These are phyloP conservation scores for Rhizoctonia solani DNA, from an alignment of 1,284 basidiomycete species.

Conservation along the genomic window DNA sequence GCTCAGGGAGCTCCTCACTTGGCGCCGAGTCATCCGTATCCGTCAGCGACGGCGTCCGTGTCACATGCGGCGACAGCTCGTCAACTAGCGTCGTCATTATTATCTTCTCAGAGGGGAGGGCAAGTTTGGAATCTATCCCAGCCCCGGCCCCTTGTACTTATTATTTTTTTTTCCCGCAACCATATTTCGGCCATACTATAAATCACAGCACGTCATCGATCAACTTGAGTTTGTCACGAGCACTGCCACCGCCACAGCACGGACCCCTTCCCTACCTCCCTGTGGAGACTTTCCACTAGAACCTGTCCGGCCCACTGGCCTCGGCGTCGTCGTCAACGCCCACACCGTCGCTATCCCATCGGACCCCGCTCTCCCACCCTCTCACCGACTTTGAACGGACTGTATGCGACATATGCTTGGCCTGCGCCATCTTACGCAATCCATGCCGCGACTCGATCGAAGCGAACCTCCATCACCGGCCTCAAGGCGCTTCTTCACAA, in stretches of 20 bases:
- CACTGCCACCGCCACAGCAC: background rate
- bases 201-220: slow-evolving; percentile 28
- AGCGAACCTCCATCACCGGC: no score
- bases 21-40: slow-evolving; percentile 43
- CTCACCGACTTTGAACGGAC: no score
- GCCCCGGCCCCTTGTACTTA: background rate
- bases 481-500: no score
- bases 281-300: no score
- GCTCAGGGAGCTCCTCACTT: slow-evolving; percentile 34
- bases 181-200: slow-evolving; percentile 17
- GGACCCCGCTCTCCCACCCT: background rate
- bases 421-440: no score
- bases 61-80: background rate
- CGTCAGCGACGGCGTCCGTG: slow-evolving; percentile 45
- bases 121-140: no score
- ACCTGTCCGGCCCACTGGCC: background rate
- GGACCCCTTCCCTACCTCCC: slow-evolving; percentile 3
- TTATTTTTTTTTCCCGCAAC: background rate
- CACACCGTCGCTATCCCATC: background rate
- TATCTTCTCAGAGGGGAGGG: no score
- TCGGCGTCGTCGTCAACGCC: background rate
- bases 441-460: no score
- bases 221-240: background rate
- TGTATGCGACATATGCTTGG: no score
- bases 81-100: slow-evolving; percentile 25